Base-by-base conservation (phyloP, 164 flowering plant species). In the Stephania cephalantha region DNA sequence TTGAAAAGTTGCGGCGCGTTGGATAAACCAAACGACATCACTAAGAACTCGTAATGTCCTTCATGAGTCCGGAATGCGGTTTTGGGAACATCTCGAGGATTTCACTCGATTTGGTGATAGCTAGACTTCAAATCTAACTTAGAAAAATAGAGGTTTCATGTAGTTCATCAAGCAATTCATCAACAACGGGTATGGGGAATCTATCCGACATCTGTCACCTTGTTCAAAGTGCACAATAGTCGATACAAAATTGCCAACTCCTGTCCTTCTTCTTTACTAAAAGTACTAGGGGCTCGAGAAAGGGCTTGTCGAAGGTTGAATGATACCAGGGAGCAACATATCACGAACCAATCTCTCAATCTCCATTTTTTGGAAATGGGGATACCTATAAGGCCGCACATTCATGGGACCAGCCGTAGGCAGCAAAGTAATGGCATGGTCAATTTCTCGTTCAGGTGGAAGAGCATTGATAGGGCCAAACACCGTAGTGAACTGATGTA, bases 21-120 rank as follows among this genome's bases (percentile, higher is more conserved):
- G 1, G 35, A 1, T 31, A 31, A 31, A 1, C 35, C 35, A 31
- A 31, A 31, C 35, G 35, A 31, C 35, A 31, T 31, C 35, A 31
- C 35, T 31, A 31, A 3, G 3, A 31, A 31, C 35, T 31, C 35
- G 3, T 31, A 31, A 31, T 31, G 35, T 31, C 35, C 35, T 31
- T 31, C 35, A 31, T 31, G 35, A 31, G 35, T 31, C 35, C 35
- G 35, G 3, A 31, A 31, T 3, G 35, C 35, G 1, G 35, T 31
- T 31, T 31, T 31, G 3, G 1, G 35, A 31, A 70, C 46, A 29
- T 70, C 72, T 12, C 1, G 29, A 46, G 12, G 11, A 7, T n/a
- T 70, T 25, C 29, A 70, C 29, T n/a, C 55, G 72, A 70, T 70
- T 10, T 70, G 52, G 46, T 70, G 72, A 20, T 70, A 42, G 10